A percentile compares a stretch with the other conserved stretches of the same genome.
Conservation (phyloP, 108 stramenopile genomes). For the Fistulifera pelliculosa region DNA sequence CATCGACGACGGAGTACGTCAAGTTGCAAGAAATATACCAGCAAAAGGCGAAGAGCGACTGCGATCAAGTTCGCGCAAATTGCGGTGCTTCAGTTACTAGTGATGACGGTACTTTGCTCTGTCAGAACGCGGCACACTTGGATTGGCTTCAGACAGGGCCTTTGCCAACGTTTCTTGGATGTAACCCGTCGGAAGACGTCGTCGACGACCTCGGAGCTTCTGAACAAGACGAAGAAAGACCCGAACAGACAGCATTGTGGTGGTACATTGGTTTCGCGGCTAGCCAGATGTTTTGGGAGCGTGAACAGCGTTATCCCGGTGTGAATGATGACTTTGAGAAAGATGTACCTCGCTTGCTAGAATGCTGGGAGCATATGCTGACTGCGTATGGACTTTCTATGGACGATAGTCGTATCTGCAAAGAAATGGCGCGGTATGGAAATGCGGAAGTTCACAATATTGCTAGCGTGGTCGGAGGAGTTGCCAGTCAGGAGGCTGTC, state of each 20-base stretch:
- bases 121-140: slow-evolving; percentile 62
- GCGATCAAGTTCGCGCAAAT: slow-evolving; percentile 18
- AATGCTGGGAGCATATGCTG: slow-evolving; percentile 30
- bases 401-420: slow-evolving; percentile 22
- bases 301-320: slow-evolving; percentile 69
- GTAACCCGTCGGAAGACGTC: slow-evolving; percentile 34
- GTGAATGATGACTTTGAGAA: slow-evolving; percentile 32
- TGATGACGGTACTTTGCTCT: slow-evolving; percentile 58
- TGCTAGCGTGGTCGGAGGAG: slow-evolving; percentile 85
- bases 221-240: slow-evolving; percentile 64
- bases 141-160: slow-evolving; percentile 49
- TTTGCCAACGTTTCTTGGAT: slow-evolving; percentile 32
- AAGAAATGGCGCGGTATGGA: slow-evolving; percentile 78
- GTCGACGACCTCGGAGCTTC: slow-evolving; percentile 12
- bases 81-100: slow-evolving; percentile 20
- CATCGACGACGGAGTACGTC: slow-evolving; percentile 72
- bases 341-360: slow-evolving; percentile 46
- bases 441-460: slow-evolving; percentile 86
- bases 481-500: slow-evolving; percentile 93
- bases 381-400: slow-evolving; percentile 35
- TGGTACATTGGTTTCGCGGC: slow-evolving; percentile 84
- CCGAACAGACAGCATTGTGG: slow-evolving; percentile 59
- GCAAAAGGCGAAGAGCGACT: slow-evolving; percentile 55
- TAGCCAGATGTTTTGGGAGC: slow-evolving; percentile 58
- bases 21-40: slow-evolving; percentile 74